Percentiles rank a stretch among this genome's conserved stretches.
Conservation (phyloP, 306 rosid genomes). For the Quercus berberidifolia region DNA sequence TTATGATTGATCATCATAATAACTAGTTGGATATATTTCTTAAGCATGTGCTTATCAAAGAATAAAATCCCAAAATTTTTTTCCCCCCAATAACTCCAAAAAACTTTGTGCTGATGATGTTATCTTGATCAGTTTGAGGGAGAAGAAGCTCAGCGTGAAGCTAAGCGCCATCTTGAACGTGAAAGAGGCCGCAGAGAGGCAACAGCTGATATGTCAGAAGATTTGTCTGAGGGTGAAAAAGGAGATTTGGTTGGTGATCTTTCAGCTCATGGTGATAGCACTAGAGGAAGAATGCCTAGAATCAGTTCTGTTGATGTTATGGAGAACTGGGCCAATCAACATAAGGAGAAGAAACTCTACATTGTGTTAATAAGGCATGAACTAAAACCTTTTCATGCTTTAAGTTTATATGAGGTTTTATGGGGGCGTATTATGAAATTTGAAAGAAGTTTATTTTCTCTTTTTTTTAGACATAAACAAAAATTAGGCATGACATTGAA, state of each 20-base stretch:
- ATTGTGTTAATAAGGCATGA: conserved; percentile 53
- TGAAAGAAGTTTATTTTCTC: neutral
- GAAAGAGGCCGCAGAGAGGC: conserved; percentile 56
- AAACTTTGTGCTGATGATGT: neutral
- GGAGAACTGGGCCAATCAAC: conserved; percentile 50
- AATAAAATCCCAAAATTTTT: neutral
- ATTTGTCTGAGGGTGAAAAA: conserved; percentile 62
- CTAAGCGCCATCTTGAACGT: conserved; percentile 45
- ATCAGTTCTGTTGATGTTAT: conserved; percentile 41
- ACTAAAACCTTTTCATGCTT: conserved; percentile 9
- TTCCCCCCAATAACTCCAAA: too few species aligned
- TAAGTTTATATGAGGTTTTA: neutral
- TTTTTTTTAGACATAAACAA: neutral
- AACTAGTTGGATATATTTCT: too few species aligned
- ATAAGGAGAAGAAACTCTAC: conserved; percentile 50
- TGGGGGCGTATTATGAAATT: neutral
- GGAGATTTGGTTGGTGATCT: conserved; percentile 42
- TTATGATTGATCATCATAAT: too few species aligned
- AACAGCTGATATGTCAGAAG: conserved; percentile 62
- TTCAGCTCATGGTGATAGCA: conserved; percentile 30
- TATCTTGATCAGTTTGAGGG: conserved; percentile 42
- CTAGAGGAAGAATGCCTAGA: conserved; percentile 34
- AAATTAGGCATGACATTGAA: neutral
- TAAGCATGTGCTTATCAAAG: neutral
- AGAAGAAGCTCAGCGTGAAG: conserved; percentile 40